Conservation (phyloP, 1,139 yeast species). For the Geotrichum macrosporum region DNA sequence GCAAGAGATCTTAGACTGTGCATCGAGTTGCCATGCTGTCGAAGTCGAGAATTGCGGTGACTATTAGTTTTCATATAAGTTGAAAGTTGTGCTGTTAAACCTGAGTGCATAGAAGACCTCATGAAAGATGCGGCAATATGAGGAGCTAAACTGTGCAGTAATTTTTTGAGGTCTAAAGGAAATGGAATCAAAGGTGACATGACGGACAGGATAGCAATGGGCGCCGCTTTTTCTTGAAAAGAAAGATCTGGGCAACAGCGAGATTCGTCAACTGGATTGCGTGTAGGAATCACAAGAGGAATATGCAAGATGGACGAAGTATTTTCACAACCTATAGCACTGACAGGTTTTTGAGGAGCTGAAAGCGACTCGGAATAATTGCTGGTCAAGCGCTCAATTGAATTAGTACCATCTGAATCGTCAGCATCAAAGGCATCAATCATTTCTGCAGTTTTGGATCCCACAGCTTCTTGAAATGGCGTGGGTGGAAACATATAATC, state of each 20-base stretch:
- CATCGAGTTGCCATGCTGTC: constrained; percentile 7
- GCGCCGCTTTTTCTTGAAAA: constrained; percentile 26
- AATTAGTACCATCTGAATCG: constrained; percentile 19
- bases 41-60: constrained; percentile 2
- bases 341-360: constrained; percentile 21
- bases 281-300: constrained; percentile 31
- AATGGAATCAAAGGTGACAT: constrained; percentile 37
- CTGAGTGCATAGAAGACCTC: constrained; percentile 35
- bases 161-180: constrained; percentile 31
- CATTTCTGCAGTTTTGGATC: constrained; percentile 23
- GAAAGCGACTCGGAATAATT: neutral
- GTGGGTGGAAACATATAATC: constrained; percentile 15
- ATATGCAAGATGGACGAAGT: constrained; percentile 36
- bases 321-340: constrained; percentile 34
- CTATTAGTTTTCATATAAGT: constrained; percentile 11
- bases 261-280: neutral
- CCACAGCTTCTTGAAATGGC: constrained; percentile 25
- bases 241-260: neutral
- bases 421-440: constrained; percentile 31
- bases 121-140: constrained; percentile 36
- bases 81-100: constrained; percentile 26
- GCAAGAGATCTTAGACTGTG: constrained; percentile 7
- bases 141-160: constrained; percentile 33
- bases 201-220: constrained; percentile 37
- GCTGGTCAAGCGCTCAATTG: neutral